Base-by-base conservation (phyloP, 768 basidiomycete species). In the Collybia sordida region DNA sequence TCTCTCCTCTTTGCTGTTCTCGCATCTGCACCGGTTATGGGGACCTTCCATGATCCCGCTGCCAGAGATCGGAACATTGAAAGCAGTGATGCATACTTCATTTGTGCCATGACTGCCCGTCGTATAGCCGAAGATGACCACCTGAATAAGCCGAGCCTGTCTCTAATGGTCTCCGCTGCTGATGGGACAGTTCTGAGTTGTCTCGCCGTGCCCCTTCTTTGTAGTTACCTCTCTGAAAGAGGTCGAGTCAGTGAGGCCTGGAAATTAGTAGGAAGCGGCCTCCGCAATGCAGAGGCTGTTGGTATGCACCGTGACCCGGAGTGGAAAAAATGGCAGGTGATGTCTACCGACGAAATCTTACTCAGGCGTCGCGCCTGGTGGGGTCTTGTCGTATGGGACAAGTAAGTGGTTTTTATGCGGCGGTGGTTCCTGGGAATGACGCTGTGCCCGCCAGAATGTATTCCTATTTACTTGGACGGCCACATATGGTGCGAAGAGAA, bases 201-300 rank as follows among this genome's bases (percentile, higher is more conserved):
- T 51, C 61, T 80, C 28, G 77, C 77, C 0, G 68, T 73, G 4
- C 73, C 72, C 2, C 57, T 80, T 25, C 65, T 79, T 19, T 72
- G 71, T 23, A 68, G 68, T 45, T 79, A 75, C 53, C 70, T 80
- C 15, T 68, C 74, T 0, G 72, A 75, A 45, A 62, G 71, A 22
- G 79, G 79, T 7, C 70, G 72, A 31, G 68, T 76, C 18, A 80
- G 77, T 53, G 80, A 77, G 53, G 74, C 74, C 3, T 77, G 77
- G 74, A 74, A 75, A 60, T 52, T 77, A 27, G 65, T 70, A n/a
- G 73, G 74, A 3, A 65, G 62, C 41, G 71, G 70, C 11, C 60
- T 76, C 19, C 63, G 72, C 31, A 65, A 63, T 45, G 74, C 73
- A 17, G 61, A 70, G 54, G 66, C 74, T 18, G 66, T 74, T 22